Evolutionary conservation across 1,284 basidiomycete species (phyloP).

Genomic region (Moesziomyces parantarcticus): DNA sequence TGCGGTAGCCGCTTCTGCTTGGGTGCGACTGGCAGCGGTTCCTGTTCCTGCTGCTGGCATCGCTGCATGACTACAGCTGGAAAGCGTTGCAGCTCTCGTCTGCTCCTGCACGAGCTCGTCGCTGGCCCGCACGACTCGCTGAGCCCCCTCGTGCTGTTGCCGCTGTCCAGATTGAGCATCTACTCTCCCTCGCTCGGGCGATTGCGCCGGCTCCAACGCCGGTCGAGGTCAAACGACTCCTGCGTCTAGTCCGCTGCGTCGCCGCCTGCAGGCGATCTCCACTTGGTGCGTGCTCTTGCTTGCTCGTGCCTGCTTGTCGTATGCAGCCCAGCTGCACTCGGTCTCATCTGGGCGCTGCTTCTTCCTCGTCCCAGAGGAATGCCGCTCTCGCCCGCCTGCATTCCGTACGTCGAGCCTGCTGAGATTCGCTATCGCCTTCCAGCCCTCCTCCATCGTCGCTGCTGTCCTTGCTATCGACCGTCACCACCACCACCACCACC

Average conservation of each 20-base stretch:
- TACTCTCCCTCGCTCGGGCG: slow-evolving; percentile 11
- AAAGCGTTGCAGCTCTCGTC: slow-evolving; percentile 5
- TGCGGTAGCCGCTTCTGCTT: neutral
- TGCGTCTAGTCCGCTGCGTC: neutral
- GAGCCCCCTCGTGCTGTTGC: neutral
- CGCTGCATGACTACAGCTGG: neutral
- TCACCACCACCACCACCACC: slow-evolving; percentile 1
- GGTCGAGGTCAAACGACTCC: neutral
- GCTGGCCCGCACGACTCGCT: too few relatives aligned
- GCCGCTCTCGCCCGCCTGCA: slow-evolving; percentile 4
- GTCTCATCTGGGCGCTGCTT: neutral
- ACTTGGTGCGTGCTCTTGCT: neutral
- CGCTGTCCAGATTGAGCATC: slow-evolving; percentile 29
- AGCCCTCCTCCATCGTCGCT: neutral
- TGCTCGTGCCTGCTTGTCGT: neutral
- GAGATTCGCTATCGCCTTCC: slow-evolving; percentile 4
- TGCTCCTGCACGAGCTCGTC: slow-evolving; percentile 1
- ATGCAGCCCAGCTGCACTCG: neutral
- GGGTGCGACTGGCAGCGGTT: neutral
- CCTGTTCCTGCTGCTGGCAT: slow-evolving; percentile 2
- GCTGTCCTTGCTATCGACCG: neutral
- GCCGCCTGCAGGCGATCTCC: slow-evolving; percentile 1
- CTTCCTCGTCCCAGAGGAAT: neutral
- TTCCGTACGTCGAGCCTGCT: slow-evolving; percentile 2
- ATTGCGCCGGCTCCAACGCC: slow-evolving; percentile 7